Conservation (phyloP, 1,284 basidiomycete genomes). For the Blastosporella zonata region DNA sequence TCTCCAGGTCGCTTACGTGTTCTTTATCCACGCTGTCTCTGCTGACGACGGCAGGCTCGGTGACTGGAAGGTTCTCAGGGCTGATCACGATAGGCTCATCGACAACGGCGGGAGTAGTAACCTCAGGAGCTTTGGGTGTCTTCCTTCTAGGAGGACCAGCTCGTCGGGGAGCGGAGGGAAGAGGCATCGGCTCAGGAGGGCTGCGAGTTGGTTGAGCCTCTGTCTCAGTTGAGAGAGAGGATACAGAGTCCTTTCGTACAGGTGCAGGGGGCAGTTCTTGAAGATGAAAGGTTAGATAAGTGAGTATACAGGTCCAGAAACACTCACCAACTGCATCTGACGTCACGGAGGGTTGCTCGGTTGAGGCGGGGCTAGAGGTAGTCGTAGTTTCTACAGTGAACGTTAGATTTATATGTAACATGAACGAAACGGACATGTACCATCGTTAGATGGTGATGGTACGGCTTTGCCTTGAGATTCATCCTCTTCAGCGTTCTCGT, state of each 20-base stretch:
- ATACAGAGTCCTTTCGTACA: slow-evolving; percentile 25
- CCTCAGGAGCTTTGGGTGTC: slow-evolving; percentile 42
- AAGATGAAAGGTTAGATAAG: background rate
- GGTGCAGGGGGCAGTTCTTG: slow-evolving; percentile 11
- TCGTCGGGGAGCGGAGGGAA: slow-evolving; percentile 66
- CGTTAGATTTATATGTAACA: background rate
- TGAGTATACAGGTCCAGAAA: background rate
- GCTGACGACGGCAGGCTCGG: slow-evolving; percentile 4
- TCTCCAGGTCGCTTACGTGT: slow-evolving; percentile 18
- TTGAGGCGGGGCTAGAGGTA: slow-evolving; percentile 2
- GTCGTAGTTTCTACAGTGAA: slow-evolving; percentile 5
- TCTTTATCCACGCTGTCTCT: slow-evolving; percentile 14
- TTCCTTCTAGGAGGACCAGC: slow-evolving; percentile 69
- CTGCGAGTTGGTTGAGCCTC: slow-evolving; percentile 31
- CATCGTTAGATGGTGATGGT: background rate
- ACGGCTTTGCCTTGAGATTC: background rate
- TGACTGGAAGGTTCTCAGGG: slow-evolving; percentile 7
- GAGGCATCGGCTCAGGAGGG: slow-evolving; percentile 59
- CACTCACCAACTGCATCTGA: slow-evolving; percentile 8
- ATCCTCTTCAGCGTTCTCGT: background rate
- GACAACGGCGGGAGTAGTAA: slow-evolving; percentile 22
- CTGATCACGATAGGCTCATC: slow-evolving; percentile 13
- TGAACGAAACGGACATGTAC: slow-evolving; percentile 1
- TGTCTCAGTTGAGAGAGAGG: slow-evolving; percentile 35
- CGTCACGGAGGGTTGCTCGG: background rate